Evolutionary conservation across 2,329 filamentous ascomycete species (phyloP).

Genomic region (Boeremia lycopersici): DNA sequence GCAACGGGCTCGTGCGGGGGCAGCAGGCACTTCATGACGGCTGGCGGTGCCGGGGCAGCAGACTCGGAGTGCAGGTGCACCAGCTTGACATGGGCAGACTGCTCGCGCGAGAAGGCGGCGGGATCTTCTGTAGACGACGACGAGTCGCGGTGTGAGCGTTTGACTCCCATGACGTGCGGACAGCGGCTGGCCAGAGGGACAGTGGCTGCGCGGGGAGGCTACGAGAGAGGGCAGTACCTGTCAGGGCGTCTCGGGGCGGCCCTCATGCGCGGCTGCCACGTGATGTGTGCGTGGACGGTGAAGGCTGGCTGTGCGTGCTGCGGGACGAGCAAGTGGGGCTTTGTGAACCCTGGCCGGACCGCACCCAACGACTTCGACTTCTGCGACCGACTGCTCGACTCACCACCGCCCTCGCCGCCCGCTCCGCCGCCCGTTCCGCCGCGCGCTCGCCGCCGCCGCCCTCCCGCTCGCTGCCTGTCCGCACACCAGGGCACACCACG

Average conservation of each 20-base stretch:
- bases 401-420: conserved; percentile 14
- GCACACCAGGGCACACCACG: conserved; percentile 34
- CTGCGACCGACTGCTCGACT: conserved; percentile 9
- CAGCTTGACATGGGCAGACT: conserved; percentile 49
- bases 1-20: conserved; percentile 76
- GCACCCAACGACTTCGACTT: background rate
- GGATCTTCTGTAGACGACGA: conserved; percentile 49
- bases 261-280: background rate
- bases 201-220: conserved; percentile 6
- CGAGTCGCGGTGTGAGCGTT: conserved; percentile 63
- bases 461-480: conserved; percentile 40
- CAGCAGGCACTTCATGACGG: conserved; percentile 77
- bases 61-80: conserved; percentile 60
- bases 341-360: background rate
- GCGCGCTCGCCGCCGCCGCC: conserved; percentile 27
- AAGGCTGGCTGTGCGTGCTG: no score
- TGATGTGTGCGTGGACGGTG: no score
- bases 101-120: conserved; percentile 38
- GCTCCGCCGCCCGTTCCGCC: conserved; percentile 21
- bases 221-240: conserved; percentile 12
- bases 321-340: background rate
- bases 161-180: conserved; percentile 56
- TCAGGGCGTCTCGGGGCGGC: conserved; percentile 2
- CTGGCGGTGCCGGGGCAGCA: conserved; percentile 27
- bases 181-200: background rate